Evolutionary conservation across 331 rosid species (phyloP).

Genomic region (Acacia concinna): DNA sequence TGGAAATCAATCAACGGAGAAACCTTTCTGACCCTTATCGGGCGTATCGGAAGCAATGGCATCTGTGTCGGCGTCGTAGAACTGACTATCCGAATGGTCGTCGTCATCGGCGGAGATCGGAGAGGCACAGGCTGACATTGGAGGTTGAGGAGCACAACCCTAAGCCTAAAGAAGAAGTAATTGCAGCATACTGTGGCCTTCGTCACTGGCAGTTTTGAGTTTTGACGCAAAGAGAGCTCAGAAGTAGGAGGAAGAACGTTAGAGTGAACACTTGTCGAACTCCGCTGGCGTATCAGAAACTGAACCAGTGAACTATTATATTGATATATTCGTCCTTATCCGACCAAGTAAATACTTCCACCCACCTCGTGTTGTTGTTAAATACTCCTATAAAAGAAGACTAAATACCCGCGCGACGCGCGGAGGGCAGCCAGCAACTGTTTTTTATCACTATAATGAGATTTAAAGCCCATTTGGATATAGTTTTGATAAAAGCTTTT

Average conservation of each 20-base stretch:
- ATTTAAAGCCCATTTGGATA: too few species aligned
- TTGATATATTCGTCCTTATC: background rate
- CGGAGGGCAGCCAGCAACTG: too few species aligned
- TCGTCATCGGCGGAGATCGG: background rate
- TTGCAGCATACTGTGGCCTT: background rate
- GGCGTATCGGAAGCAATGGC: background rate
- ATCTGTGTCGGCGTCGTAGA: background rate
- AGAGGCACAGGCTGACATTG: background rate
- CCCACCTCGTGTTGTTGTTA: too few species aligned
- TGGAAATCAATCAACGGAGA: background rate
- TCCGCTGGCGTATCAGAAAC: background rate
- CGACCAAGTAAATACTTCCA: too few species aligned
- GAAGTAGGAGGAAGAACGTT: background rate
- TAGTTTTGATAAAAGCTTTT: too few species aligned
- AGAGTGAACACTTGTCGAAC: background rate
- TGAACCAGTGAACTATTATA: background rate
- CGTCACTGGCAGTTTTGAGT: background rate
- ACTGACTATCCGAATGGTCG: background rate
- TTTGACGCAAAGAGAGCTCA: background rate
- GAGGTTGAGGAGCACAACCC: background rate
- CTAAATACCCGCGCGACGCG: too few species aligned
- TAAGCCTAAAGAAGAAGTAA: background rate
- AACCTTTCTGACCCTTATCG: background rate
- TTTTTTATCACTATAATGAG: too few species aligned
- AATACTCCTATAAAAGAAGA: too few species aligned